Percentiles rank a stretch among this genome's conserved stretches.
These are phyloP conservation scores for Phaseolus coccineus DNA, from an alignment of 331 rosid species.

Conservation along the genomic window DNA sequence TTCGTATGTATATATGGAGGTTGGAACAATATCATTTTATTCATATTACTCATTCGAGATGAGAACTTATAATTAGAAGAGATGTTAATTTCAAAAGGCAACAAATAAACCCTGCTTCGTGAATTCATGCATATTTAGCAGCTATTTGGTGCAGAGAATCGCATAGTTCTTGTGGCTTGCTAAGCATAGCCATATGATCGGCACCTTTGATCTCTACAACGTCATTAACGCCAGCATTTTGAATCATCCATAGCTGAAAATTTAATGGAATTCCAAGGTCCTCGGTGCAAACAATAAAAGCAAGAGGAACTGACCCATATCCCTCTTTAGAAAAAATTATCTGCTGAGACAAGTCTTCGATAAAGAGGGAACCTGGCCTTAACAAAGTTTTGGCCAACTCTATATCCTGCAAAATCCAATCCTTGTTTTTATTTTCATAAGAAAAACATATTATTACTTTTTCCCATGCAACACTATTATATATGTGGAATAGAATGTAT, in stretches of 20 bases:
- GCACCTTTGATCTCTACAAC: slow-evolving; percentile 39
- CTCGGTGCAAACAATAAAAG: slow-evolving; percentile 31
- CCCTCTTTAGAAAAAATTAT: slow-evolving; percentile 14
- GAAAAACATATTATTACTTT: neutral
- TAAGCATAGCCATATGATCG: slow-evolving; percentile 46
- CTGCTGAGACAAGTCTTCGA: slow-evolving; percentile 47
- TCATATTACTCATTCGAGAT: neutral
- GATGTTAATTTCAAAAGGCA: neutral
- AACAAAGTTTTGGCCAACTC: slow-evolving; percentile 53
- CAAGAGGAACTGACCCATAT: slow-evolving; percentile 34
- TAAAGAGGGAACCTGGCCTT: slow-evolving; percentile 55
- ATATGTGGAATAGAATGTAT: neutral
- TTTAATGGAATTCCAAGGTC: slow-evolving; percentile 24
- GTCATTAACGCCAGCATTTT: slow-evolving; percentile 32
- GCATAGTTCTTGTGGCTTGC: slow-evolving; percentile 32
- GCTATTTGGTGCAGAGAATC: slow-evolving; percentile 35
- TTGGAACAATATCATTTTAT: no score
- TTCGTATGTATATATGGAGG: no score
- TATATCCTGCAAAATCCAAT: slow-evolving; percentile 55
- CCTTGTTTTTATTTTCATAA: neutral
- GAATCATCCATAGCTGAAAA: slow-evolving; percentile 40
- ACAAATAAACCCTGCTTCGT: neutral
- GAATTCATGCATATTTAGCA: neutral
- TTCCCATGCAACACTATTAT: neutral
- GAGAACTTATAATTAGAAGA: neutral